Evolutionary conservation across 2,329 filamentous ascomycete species (phyloP).

Genomic region (Orbilia brochopaga): DNA sequence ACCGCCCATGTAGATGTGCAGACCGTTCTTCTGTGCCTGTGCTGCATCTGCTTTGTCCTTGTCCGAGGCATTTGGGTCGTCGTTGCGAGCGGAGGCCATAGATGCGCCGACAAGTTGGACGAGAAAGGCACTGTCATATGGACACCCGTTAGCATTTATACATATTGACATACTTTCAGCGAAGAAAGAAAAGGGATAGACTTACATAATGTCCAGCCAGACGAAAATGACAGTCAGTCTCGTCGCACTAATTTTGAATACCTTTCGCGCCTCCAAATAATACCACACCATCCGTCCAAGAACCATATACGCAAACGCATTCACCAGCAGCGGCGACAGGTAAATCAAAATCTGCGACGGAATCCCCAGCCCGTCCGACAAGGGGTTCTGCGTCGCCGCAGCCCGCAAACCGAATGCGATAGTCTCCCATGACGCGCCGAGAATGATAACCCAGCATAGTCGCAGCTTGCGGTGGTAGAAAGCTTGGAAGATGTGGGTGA

Average conservation of each 20-base stretch:
- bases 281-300: slow-evolving; percentile 57
- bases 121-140: slow-evolving; percentile 59
- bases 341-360: slow-evolving; percentile 60
- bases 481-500: slow-evolving; percentile 57
- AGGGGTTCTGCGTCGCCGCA: slow-evolving; percentile 59
- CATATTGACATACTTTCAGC: background rate
- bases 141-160: slow-evolving; percentile 14
- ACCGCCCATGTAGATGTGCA: slow-evolving; percentile 64
- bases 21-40: slow-evolving; percentile 56
- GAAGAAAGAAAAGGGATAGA: no score
- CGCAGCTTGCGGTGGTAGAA: slow-evolving; percentile 57
- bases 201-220: slow-evolving; percentile 60
- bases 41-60: slow-evolving; percentile 54
- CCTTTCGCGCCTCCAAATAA: slow-evolving; percentile 57
- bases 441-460: slow-evolving; percentile 61
- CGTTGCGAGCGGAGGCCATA: slow-evolving; percentile 55
- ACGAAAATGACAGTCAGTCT: slow-evolving; percentile 62
- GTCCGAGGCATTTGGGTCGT: slow-evolving; percentile 57
- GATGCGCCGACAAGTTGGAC: slow-evolving; percentile 60
- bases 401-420: slow-evolving; percentile 59
- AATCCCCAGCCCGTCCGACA: slow-evolving; percentile 56
- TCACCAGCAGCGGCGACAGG: slow-evolving; percentile 56
- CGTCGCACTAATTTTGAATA: slow-evolving; percentile 56
- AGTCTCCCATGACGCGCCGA: slow-evolving; percentile 60
- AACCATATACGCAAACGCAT: slow-evolving; percentile 57